Evolutionary conservation across 2,329 filamentous ascomycete genomes (phyloP).

Genomic region (Calonectria henricotiae): DNA sequence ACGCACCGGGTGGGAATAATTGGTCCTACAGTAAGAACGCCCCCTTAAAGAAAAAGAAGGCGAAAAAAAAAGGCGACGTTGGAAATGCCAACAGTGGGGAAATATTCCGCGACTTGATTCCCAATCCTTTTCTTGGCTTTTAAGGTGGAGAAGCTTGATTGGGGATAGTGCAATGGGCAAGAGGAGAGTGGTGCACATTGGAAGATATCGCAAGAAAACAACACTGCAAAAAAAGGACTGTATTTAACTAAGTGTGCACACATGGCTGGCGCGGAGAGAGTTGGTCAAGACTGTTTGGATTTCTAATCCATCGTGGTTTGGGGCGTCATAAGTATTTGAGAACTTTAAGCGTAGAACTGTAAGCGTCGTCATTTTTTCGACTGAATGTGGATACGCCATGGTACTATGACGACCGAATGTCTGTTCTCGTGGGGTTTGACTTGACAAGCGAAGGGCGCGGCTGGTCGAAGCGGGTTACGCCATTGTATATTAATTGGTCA

Average conservation of each 20-base stretch:
- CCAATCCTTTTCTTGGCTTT: slow-evolving; percentile 29
- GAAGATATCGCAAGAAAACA: background rate
- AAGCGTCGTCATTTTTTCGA: slow-evolving; percentile 36
- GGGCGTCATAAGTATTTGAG: slow-evolving; percentile 26
- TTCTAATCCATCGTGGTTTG: slow-evolving; percentile 29
- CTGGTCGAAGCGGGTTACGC: background rate
- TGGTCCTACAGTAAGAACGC: background rate
- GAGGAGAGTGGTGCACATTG: background rate
- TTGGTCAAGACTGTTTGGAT: background rate
- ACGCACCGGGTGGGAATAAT: background rate
- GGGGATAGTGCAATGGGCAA: slow-evolving; percentile 26
- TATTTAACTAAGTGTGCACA: background rate
- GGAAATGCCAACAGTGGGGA: slow-evolving; percentile 1
- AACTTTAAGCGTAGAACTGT: slow-evolving; percentile 26
- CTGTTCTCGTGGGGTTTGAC: background rate
- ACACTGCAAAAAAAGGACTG: background rate
- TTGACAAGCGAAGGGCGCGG: slow-evolving; percentile 1
- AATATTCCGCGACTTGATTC: slow-evolving; percentile 22
- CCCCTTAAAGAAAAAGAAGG: background rate
- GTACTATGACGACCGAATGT: slow-evolving; percentile 26
- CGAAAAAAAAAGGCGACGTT: background rate
- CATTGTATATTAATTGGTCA: background rate
- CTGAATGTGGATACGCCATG: background rate
- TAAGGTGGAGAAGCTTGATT: slow-evolving; percentile 33
- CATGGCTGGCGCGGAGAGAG: too few species aligned